phyloP scores from a whole-genome alignment of 495 filamentous ascomycete genomes.

The Symbiotaphrina buchneri region DNA sequence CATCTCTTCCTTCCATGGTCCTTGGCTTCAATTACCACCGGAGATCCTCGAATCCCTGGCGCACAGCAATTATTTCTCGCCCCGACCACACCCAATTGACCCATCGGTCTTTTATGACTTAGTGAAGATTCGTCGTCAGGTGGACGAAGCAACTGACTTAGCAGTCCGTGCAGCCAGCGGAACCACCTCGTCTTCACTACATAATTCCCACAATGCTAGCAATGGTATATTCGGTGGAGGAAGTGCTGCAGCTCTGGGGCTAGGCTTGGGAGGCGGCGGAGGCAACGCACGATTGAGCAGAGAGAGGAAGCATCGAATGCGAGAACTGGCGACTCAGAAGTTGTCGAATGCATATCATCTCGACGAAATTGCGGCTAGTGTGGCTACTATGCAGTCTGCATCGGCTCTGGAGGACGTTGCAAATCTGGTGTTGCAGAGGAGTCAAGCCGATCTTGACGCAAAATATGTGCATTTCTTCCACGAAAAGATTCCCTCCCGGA shows the following conservation, averaged over 20 bases:
- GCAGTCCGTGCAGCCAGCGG: conserved; percentile 54
- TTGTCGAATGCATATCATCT: conserved; percentile 50
- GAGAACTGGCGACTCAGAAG: conserved; percentile 55
- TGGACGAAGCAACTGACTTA: conserved; percentile 56
- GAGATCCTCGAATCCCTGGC: conserved; percentile 61
- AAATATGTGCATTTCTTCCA: conserved; percentile 78
- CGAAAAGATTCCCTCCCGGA: conserved; percentile 61
- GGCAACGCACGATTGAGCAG: conserved; percentile 43
- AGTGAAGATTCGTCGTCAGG: conserved; percentile 51
- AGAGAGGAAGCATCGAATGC: conserved; percentile 51
- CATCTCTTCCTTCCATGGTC: conserved; percentile 65
- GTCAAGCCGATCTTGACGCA: conserved; percentile 36
- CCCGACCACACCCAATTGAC: conserved; percentile 53
- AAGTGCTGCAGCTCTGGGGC: conserved; percentile 29
- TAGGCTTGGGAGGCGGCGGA: conserved; percentile 32
- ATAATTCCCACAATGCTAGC: conserved; percentile 26
- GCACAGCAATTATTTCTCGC: conserved; percentile 53
- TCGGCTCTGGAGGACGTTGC: conserved; percentile 63
- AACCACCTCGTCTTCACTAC: conserved; percentile 30
- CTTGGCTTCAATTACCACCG: conserved; percentile 68
- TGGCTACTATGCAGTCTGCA: conserved; percentile 62
- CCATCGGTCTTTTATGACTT: conserved; percentile 65
- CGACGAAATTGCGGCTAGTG: conserved; percentile 61
- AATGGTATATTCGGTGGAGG: conserved; percentile 27
- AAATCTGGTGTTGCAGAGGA: conserved; percentile 43